Evolutionary conservation across 306 rosid species (phyloP), one percentile per base, ranked within the genome.

Genomic region (Prinsepia uniflora): DNA sequence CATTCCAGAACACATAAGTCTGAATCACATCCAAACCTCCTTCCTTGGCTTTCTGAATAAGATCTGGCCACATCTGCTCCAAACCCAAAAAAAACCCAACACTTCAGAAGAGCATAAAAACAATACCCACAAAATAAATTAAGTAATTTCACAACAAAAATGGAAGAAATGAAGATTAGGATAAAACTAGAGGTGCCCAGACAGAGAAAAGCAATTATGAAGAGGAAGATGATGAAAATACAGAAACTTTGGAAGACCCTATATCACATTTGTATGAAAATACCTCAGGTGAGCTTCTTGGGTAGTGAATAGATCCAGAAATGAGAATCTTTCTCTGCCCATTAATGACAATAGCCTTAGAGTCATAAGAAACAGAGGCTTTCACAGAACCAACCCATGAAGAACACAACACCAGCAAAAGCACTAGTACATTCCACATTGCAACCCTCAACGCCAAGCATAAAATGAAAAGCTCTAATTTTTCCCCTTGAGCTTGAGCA

Each of bases 61-160:
- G 97, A 89, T 94, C 97, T 79, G 99, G 97, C 99, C 99, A 94
- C 99, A 94, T 94, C 99, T 94, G 80, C 75, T 60, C 61, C 19
- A 70, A 65, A 54, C n/a, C 77, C 72, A 73, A 52, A 68, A 14
- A 60, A 68, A 41, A 18, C 64, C 72, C 58, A 22, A 13, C 36
- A 49, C 46, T 64, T 18, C 30, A 24, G 46, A 58, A 63, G 8
- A 30, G 9, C 24, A n/a, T 67, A 45, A 48, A 24, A 36, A 71
- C 63, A 60, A 53, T 68, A 13, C 9, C 47, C 45, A 14, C 39
- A 63, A 48, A 5, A 6, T 6, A 11, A 7, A 4, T 13, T 11
- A 60, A 19, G 50, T 1, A 65, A 3, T 39, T 46, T 8, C 5
- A 48, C 53, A 48, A 48, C 30, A 8, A 53, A 1, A 11, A 53